phyloP scores from a whole-genome alignment of 148 eudicot genomes.

The Chenopodium berlandieri region DNA sequence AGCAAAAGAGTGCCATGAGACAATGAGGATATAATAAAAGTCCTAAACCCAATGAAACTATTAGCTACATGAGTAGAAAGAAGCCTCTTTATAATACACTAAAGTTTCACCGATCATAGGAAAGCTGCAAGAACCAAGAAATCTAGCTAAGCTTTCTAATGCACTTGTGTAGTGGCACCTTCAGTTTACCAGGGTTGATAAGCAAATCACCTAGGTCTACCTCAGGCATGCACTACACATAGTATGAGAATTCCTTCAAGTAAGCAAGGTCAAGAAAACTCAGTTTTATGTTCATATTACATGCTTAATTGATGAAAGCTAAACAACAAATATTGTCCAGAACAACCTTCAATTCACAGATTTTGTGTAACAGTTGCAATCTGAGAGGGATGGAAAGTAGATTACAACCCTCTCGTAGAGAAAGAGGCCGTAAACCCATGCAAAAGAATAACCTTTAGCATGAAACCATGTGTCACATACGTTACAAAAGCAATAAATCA shows the following conservation, averaged over 20 bases:
- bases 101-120: background rate
- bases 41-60: background rate
- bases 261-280: background rate
- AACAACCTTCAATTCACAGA: background rate
- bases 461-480: background rate
- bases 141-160: too few relatives aligned
- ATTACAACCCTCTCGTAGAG: background rate
- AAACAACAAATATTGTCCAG: background rate
- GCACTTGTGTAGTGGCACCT: background rate
- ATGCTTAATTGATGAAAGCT: background rate
- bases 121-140: too few relatives aligned
- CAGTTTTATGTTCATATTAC: background rate
- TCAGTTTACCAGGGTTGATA: background rate
- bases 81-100: too few relatives aligned
- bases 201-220: background rate
- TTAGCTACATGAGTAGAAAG: background rate
- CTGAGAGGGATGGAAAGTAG: background rate
- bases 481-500: background rate
- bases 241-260: background rate
- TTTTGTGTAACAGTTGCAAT: background rate
- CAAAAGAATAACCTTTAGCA: conserved; percentile 2
- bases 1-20: background rate
- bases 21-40: too few relatives aligned
- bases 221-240: background rate
- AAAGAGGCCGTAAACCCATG: background rate